These are phyloP conservation scores for Solanum chmielewskii DNA, from an alignment of 257 asterid species.

Conservation along the genomic window DNA sequence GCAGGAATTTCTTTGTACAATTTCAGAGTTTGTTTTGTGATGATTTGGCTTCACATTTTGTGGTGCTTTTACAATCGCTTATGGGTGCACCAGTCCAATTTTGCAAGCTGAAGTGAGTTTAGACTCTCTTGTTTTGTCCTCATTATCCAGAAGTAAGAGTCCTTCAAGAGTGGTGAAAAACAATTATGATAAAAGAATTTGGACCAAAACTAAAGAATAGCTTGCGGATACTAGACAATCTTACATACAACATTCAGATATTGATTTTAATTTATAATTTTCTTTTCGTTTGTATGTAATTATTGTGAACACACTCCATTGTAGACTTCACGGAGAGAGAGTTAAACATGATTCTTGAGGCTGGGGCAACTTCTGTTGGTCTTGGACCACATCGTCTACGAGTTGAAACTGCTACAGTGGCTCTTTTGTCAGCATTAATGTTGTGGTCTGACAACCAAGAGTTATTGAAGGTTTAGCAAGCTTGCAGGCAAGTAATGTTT, in stretches of 20 bases:
- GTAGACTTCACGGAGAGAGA: constrained; percentile 76
- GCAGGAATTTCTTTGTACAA: neutral
- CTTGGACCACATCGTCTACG: constrained; percentile 91
- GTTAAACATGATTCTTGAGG: constrained; percentile 46
- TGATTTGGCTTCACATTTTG: neutral
- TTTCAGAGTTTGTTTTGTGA: neutral
- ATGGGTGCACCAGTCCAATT: neutral
- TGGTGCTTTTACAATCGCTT: neutral
- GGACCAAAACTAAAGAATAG: neutral
- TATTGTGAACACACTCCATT: neutral
- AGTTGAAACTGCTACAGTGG: constrained; percentile 88
- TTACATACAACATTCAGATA: neutral
- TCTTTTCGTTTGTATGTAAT: neutral
- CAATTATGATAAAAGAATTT: neutral
- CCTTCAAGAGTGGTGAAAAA: neutral
- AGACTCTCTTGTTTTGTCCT: neutral
- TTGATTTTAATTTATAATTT: neutral
- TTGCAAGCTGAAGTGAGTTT: neutral
- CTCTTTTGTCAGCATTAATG: constrained; percentile 72
- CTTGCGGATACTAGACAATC: neutral
- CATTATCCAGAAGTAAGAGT: neutral
- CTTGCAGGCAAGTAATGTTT: constrained; percentile 26
- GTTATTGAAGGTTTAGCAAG: constrained; percentile 10
- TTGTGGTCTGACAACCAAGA: constrained; percentile 66
- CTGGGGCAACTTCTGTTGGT: constrained; percentile 69